These are phyloP conservation scores for Coleophoma cylindrospora DNA, from an alignment of 2,329 filamentous ascomycete species.

Conservation along the genomic window DNA sequence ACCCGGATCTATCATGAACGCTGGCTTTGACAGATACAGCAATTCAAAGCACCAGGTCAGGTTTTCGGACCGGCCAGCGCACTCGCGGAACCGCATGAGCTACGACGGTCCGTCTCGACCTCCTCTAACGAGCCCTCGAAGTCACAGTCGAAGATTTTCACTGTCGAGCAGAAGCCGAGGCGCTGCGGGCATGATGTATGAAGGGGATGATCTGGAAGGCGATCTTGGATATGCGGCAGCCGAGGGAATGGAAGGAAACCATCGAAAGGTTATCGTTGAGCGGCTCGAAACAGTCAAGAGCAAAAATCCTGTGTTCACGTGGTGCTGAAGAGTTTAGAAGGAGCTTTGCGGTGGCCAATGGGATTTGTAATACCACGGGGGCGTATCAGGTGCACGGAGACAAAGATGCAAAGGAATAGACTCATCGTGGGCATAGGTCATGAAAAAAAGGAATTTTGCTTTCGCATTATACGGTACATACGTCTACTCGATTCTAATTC, in stretches of 20 bases:
- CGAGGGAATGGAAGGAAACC: constrained; percentile 86
- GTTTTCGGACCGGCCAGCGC: constrained; percentile 22
- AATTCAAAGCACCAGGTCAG: constrained; percentile 17
- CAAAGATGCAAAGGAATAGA: no score
- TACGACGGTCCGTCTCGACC: constrained; percentile 26
- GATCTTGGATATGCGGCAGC: constrained; percentile 93
- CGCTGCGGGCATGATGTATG: constrained; percentile 37
- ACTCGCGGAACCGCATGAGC: constrained; percentile 24
- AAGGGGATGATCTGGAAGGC: constrained; percentile 78
- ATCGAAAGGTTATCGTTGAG: constrained; percentile 94
- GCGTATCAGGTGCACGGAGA: no score
- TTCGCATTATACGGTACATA: no score
- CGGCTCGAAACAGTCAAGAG: constrained; percentile 92
- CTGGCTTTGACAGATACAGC: constrained; percentile 4
- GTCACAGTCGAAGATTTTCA: constrained; percentile 28
- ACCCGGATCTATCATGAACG: constrained; percentile 9
- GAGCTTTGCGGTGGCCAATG: no score
- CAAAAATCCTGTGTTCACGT: constrained; percentile 93
- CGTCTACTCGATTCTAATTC: no score
- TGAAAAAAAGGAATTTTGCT: no score
- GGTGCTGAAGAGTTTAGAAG: constrained; percentile 61
- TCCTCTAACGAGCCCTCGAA: constrained; percentile 9
- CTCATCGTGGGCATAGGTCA: no score
- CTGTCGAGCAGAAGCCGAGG: constrained; percentile 30
- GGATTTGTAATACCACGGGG: no score